Base-by-base conservation (phyloP, 352 stramenopile genomes). In the Globisporangium okanoganense region DNA sequence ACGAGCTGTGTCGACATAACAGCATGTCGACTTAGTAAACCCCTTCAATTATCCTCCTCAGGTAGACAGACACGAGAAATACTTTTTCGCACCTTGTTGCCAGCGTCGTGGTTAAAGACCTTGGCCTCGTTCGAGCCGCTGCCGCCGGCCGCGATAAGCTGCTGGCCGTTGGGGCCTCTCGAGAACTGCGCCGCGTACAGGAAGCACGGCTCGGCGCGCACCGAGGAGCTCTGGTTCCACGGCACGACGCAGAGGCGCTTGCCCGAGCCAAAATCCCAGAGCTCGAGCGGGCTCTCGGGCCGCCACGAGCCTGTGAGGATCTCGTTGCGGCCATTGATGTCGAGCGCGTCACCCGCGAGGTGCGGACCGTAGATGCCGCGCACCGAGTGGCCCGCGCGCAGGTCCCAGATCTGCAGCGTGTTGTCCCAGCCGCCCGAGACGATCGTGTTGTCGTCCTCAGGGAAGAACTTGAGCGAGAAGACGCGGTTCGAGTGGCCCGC, bases 361-460 rank as follows among this genome's bases (percentile, higher is more conserved):
- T 97, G 90, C n/a, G 91, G 91, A 0, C 91, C 91, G 64, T 95
- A 97, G 64, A 97, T 95, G 31, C 79, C 82, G 36, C 87, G 87
- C 38, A 96, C 90, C 5, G 88, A 92, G 65, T 95, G 70, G n/a
- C 88, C 89, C 6, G 73, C 77, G 35, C 91, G 80, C 25, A 92
- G 61, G 58, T 97, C 91, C 91, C 91, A 97, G 65, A 97, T 95
- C 76, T 97, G 91, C 2, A 97, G 66, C 40, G 88, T 97, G 79
- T 97, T 97, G 68, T 97, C 91, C 91, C 91, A 97, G 22, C 91
- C 90, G 10, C 90, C 91, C 7, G 86, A 94, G 13, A 97, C 62
- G 38, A 96, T 71, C 49, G 76, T 74, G 75, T 94, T 89, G 58
- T 94, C 80, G 41, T 93, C 83, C 47, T 88, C 61, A 9, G 85